Conservation (phyloP, 2,329 filamentous ascomycete species). For the Drechslera avenae region DNA sequence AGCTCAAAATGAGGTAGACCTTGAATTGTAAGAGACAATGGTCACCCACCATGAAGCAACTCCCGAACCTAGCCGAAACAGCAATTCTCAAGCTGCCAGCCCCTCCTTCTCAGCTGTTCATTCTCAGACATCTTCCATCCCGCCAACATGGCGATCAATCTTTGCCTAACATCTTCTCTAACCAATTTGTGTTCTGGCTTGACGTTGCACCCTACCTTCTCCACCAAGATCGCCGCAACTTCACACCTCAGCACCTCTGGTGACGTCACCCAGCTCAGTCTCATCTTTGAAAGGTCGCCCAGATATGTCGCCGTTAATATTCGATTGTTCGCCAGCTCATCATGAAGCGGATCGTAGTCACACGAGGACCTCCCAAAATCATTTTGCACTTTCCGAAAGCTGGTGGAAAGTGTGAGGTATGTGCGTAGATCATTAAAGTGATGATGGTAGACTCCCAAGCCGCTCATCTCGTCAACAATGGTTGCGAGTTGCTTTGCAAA, state of each 20-base stretch:
- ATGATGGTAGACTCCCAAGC: conserved; percentile 20
- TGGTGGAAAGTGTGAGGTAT: neutral
- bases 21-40: no score
- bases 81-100: conserved; percentile 4
- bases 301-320: conserved; percentile 23
- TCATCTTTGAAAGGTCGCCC: conserved; percentile 30
- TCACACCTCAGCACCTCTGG: conserved; percentile 32
- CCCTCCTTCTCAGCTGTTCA: conserved; percentile 34
- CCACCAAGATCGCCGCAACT: conserved; percentile 27
- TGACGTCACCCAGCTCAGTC: conserved; percentile 28
- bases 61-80: neutral
- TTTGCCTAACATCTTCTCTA: conserved; percentile 3
- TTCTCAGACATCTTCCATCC: conserved; percentile 29
- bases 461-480: conserved; percentile 21
- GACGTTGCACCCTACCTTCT: neutral
- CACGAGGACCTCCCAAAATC: neutral
- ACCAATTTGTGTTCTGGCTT: neutral
- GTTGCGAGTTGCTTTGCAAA: conserved; percentile 24
- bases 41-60: neutral
- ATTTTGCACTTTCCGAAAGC: neutral
- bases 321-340: conserved; percentile 16
- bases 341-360: conserved; percentile 7
- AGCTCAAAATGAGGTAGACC: no score
- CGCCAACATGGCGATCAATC: conserved; percentile 14
- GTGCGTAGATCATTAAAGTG: conserved; percentile 16